Conservation (phyloP, 495 filamentous ascomycete genomes). For the Neurospora intermedia region DNA sequence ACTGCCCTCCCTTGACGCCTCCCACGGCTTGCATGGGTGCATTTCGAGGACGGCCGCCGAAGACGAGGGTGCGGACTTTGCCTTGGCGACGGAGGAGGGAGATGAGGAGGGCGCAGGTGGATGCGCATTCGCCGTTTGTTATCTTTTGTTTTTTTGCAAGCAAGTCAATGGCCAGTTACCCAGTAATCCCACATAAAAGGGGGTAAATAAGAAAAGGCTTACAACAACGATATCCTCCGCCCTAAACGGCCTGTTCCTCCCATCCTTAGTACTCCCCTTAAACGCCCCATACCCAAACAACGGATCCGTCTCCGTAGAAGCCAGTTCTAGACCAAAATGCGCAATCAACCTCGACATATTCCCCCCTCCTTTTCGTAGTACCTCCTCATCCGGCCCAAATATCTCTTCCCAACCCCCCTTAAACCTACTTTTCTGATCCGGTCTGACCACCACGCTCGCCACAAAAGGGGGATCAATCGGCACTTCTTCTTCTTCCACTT, state of each 20-base stretch:
- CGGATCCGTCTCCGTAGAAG: neutral
- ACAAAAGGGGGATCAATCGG: neutral
- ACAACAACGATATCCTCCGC: neutral
- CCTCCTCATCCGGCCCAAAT: neutral
- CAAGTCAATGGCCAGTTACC: too few relatives aligned
- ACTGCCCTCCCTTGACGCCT: neutral
- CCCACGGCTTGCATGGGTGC: neutral
- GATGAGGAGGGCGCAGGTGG: neutral
- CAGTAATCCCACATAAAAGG: too few relatives aligned
- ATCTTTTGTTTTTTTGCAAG: too few relatives aligned
- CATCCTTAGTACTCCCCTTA: too few relatives aligned
- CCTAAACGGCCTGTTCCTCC: neutral
- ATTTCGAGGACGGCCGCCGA: neutral
- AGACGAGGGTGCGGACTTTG: neutral
- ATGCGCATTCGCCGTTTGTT: slow-evolving; percentile 1
- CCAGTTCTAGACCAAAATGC: neutral
- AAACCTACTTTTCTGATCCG: neutral
- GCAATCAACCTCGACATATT: neutral
- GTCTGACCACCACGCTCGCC: neutral
- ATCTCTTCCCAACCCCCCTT: neutral
- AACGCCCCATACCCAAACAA: neutral
- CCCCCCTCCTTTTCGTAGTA: neutral
- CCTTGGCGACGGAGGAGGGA: neutral
- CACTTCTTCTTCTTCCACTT: neutral
- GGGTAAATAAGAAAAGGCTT: too few relatives aligned